These are phyloP conservation scores for Globisporangium irregulare DNA, from an alignment of 352 stramenopile species.

Conservation along the genomic window DNA sequence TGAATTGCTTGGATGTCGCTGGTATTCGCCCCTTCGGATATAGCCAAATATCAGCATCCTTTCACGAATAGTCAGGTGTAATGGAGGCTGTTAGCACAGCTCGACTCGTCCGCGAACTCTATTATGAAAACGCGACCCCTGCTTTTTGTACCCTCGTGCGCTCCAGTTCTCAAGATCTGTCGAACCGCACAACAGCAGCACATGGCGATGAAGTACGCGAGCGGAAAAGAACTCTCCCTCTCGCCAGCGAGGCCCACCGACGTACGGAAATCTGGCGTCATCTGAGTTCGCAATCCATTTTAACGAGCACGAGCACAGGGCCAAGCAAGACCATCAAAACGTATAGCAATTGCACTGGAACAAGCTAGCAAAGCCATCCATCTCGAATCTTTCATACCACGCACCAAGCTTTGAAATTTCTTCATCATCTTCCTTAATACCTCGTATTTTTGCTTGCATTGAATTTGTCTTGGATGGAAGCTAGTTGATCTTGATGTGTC, in stretches of 20 bases:
- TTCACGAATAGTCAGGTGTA: neutral
- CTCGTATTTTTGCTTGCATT: neutral
- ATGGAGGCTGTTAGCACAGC: neutral
- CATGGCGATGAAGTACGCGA: neutral
- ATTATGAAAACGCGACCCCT: neutral
- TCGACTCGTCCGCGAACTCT: neutral
- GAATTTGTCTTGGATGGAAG: neutral
- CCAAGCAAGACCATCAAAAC: neutral
- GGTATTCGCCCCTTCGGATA: neutral
- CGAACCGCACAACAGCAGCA: slow-evolving; percentile 35
- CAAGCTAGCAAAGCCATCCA: neutral
- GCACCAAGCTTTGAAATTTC: neutral
- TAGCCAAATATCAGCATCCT: neutral
- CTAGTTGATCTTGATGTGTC: slow-evolving; percentile 2
- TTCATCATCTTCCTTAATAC: neutral
- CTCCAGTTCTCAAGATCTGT: slow-evolving; percentile 51
- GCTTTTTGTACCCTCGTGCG: slow-evolving; percentile 23
- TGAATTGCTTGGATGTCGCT: neutral
- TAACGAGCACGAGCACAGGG: neutral
- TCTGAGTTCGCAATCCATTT: neutral
- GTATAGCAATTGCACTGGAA: neutral
- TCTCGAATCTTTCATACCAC: neutral
- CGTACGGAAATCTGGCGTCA: neutral
- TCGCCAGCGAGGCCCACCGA: neutral
- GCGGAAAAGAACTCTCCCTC: neutral